Percentiles rank a stretch among this genome's conserved stretches.
Evolutionary conservation across 2,329 filamentous ascomycete species (phyloP).

Genomic region (Colletotrichum somersetense): DNA sequence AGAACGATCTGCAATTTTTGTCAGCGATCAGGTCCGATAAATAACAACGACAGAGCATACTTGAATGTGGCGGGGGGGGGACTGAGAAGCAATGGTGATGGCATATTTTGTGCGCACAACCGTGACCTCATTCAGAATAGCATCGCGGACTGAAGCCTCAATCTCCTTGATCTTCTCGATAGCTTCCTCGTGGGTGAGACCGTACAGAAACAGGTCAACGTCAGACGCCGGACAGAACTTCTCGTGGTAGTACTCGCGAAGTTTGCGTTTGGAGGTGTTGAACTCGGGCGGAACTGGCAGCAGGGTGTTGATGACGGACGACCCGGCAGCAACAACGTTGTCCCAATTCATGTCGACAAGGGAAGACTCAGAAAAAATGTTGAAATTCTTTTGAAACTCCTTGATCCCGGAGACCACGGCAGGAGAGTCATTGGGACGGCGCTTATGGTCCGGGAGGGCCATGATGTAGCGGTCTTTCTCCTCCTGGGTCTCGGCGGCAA

Average conservation of each 20-base stretch:
- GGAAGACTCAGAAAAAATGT: constrained; percentile 83
- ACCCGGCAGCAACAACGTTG: constrained; percentile 86
- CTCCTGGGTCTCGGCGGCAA: constrained; percentile 67
- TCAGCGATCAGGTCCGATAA: constrained; percentile 28
- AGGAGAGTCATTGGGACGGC: constrained; percentile 71
- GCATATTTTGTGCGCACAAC: constrained; percentile 89
- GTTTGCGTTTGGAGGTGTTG: constrained; percentile 70
- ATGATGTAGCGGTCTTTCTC: constrained; percentile 78
- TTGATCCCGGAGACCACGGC: constrained; percentile 76
- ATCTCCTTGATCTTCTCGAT: constrained; percentile 88
- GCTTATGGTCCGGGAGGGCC: constrained; percentile 71
- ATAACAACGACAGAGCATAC: constrained; percentile 47
- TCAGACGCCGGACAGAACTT: constrained; percentile 86
- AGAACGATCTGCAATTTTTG: constrained; percentile 75
- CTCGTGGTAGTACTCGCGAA: constrained; percentile 84
- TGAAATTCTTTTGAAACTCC: constrained; percentile 84
- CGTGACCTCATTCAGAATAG: constrained; percentile 85
- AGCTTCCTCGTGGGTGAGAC: constrained; percentile 80
- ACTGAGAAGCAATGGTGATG: constrained; percentile 86
- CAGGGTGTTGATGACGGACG: constrained; percentile 83
- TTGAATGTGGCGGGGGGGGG: constrained; percentile 84
- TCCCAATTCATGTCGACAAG: constrained; percentile 83
- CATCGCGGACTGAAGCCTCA: constrained; percentile 79
- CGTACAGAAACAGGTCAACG: constrained; percentile 89
- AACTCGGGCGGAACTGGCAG: constrained; percentile 76